Conservation (phyloP, 2,329 filamentous ascomycete species). For the Hypoxylon sp. region DNA sequence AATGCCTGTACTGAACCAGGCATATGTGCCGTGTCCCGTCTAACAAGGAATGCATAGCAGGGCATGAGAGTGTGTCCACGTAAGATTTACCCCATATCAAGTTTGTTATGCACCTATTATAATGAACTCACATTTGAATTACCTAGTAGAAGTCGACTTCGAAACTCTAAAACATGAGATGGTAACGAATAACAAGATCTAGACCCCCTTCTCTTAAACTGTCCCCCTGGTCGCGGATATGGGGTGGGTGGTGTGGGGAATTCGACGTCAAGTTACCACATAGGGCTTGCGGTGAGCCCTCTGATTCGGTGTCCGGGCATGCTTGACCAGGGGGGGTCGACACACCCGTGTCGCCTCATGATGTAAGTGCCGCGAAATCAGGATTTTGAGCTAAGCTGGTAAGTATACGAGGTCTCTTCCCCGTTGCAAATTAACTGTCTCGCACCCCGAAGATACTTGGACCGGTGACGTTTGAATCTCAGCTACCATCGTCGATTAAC, state of each 20-base stretch:
- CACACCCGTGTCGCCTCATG: constrained; percentile 25
- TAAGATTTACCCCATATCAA: too few relatives aligned
- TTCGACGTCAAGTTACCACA: constrained; percentile 33
- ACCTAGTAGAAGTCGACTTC: too few relatives aligned
- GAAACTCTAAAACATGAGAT: constrained; percentile 1
- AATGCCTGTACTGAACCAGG: too few relatives aligned
- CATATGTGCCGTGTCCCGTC: too few relatives aligned
- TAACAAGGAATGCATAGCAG: too few relatives aligned
- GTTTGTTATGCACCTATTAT: too few relatives aligned
- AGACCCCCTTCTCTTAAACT: background rate
- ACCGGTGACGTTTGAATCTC: constrained; percentile 30
- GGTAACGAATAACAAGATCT: constrained; percentile 2
- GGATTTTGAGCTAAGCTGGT: constrained; percentile 20
- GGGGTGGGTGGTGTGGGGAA: constrained; percentile 13
- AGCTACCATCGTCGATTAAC: constrained; percentile 32
- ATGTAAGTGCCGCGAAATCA: constrained; percentile 34
- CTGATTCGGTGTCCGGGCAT: constrained; percentile 24
- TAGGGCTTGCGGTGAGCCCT: constrained; percentile 20
- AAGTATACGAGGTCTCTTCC: constrained; percentile 11
- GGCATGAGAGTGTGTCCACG: too few relatives aligned
- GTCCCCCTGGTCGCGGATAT: background rate
- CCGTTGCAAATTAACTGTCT: background rate
- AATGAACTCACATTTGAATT: too few relatives aligned
- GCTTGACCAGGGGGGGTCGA: constrained; percentile 8
- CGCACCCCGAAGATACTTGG: constrained; percentile 8